Evolutionary conservation across 129 eudicot genomes (phyloP), one percentile per base, ranked within the genome.

Genomic region (Rutidosis leptorrhynchoides): DNA sequence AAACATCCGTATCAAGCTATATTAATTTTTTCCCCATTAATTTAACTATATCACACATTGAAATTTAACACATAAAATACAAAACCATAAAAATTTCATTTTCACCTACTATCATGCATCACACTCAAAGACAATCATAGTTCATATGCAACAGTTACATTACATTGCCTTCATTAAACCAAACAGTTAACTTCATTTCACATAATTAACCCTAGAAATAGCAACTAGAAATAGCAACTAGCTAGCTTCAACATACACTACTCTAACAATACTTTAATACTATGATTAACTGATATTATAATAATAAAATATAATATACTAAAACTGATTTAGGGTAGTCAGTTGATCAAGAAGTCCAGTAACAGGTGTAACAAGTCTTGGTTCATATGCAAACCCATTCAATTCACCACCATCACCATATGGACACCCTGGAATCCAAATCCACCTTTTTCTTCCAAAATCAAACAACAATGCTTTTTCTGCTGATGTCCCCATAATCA

Each of bases 371-470:
- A 87, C 95, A 61, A 90, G 82, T 33, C 85, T 83, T 6, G 98
- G 94, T 56, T 78, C 88, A 59, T 83, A 91, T 0, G 77, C 88
- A 71, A 90, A 87, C n/a, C 97, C 96, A 74, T 85, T 81, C 88
- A 91, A 35, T 65, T 85, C 85, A 14, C 62, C 78, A 5, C 61
- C 74, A 21, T 62, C 78, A 1, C 58, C 69, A 24, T 69, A 87
- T 0, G 96, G 98, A 59, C 96, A 92, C 6, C 85, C 64, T 0
- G 96, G 95, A 60, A 88, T 64, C 98, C 98, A 92, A 27, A 68
- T 53, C 98, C 98, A 92, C 64, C 90, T 69, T 75, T 88, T 92
- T 74, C 66, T 76, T 17, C 62, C 55, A 37, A 85, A 81, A 82
- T 91, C 98, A 67, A 91, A 91, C 80, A 91, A 20, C 79, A 91